A percentile compares a stretch with the other conserved stretches of the same genome.
phyloP scores from a whole-genome alignment of 148 eudicot species.

The Diospyros lotus region DNA sequence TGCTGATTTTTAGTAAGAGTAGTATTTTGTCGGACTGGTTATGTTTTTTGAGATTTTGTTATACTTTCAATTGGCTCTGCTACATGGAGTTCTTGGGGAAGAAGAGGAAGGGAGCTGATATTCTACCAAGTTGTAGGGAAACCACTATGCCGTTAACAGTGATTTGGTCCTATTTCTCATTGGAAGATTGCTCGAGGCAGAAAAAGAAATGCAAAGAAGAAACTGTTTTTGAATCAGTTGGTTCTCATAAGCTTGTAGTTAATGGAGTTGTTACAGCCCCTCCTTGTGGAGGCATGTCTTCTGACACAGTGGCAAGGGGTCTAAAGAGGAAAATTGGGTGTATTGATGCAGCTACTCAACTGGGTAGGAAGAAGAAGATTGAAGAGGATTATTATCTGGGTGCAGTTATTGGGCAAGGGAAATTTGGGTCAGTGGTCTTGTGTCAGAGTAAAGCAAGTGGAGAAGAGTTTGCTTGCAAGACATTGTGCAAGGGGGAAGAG shows the following conservation, averaged over 20 bases:
- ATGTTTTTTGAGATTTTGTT: neutral
- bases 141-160: slow-evolving; percentile 17
- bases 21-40: slow-evolving; percentile 1
- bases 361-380: slow-evolving; percentile 54
- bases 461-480: slow-evolving; percentile 53
- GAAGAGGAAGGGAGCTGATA: slow-evolving; percentile 71
- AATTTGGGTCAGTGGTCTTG: slow-evolving; percentile 47
- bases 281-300: slow-evolving; percentile 39
- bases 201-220: slow-evolving; percentile 59
- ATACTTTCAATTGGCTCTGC: slow-evolving; percentile 13
- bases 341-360: slow-evolving; percentile 53
- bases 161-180: slow-evolving; percentile 49
- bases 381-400: slow-evolving; percentile 44
- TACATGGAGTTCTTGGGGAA: slow-evolving; percentile 57
- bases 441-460: slow-evolving; percentile 44
- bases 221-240: slow-evolving; percentile 20
- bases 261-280: slow-evolving; percentile 62
- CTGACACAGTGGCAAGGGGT: slow-evolving; percentile 45
- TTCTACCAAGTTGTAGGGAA: slow-evolving; percentile 15
- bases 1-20: neutral
- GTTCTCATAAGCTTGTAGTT: slow-evolving; percentile 32
- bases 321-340: slow-evolving; percentile 65
- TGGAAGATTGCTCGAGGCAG: slow-evolving; percentile 51
- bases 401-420: slow-evolving; percentile 44
- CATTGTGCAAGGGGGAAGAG: slow-evolving; percentile 45